A percentile compares a stretch with the other conserved stretches of the same genome.
Conservation (phyloP, 257 asterid species). For the Leonotis leonurus region DNA sequence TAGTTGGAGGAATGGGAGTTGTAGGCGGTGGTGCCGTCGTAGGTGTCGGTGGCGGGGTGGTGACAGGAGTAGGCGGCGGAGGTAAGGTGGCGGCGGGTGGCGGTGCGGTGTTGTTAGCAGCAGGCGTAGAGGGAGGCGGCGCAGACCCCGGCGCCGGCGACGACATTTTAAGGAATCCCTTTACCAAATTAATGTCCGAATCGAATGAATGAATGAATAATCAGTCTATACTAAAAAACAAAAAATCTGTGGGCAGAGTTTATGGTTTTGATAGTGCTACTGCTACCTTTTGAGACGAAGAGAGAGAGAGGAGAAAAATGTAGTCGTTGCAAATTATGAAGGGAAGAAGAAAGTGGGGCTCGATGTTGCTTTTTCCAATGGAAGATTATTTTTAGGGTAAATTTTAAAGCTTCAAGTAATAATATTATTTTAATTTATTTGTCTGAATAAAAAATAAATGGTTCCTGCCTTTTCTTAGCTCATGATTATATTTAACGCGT, state of each 20-base stretch:
- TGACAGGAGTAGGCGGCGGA: conserved; percentile 31
- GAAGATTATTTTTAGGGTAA: background rate
- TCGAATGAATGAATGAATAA: background rate
- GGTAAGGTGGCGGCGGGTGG: conserved; percentile 35
- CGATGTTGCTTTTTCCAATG: background rate
- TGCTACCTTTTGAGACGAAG: background rate
- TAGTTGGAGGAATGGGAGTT: conserved; percentile 20
- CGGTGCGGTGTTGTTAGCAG: conserved; percentile 30
- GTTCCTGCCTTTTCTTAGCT: conserved; percentile 12
- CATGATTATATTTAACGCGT: conserved; percentile 19
- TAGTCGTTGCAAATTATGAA: conserved; percentile 15
- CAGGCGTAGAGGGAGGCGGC: conserved; percentile 35
- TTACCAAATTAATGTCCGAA: background rate
- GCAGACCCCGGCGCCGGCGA: conserved; percentile 51
- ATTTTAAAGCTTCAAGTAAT: conserved; percentile 5
- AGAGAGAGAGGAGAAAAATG: background rate
- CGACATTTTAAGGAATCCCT: conserved; percentile 21
- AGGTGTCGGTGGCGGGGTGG: conserved; percentile 22
- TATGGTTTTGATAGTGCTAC: background rate
- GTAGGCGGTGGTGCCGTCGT: conserved; percentile 35
- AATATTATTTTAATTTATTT: background rate
- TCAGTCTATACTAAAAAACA: background rate
- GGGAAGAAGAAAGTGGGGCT: background rate
- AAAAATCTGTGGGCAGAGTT: background rate
- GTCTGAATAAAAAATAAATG: background rate